A percentile compares a stretch with the other conserved stretches of the same genome.
phyloP scores from a whole-genome alignment of 345 rosid genomes.

The Salix viminalis region DNA sequence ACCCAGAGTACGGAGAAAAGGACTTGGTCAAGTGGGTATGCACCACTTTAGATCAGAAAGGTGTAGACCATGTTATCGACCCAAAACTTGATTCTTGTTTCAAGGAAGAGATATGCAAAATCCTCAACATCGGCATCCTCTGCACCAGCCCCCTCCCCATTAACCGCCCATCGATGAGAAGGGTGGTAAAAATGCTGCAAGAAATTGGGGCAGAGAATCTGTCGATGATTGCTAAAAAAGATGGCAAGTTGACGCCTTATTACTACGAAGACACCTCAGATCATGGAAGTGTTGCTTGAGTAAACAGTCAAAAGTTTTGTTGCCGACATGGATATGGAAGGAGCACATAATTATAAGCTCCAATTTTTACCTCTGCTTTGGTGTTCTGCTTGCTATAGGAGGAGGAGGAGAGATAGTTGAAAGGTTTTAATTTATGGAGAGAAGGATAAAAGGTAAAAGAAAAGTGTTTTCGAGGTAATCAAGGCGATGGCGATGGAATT shows the following conservation, averaged over 20 bases:
- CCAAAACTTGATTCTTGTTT: constrained; percentile 71
- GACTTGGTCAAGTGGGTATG: constrained; percentile 96
- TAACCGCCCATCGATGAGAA: constrained; percentile 93
- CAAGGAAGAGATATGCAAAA: constrained; percentile 78
- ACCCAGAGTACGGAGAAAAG: constrained; percentile 83
- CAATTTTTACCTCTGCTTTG: constrained; percentile 14
- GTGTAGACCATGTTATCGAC: constrained; percentile 75
- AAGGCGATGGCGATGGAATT: constrained; percentile 10
- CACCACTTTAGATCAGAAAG: constrained; percentile 68
- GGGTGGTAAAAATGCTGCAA: constrained; percentile 86
- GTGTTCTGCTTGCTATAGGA: constrained; percentile 17
- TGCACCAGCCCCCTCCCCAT: constrained; percentile 88
- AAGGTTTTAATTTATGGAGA: neutral
- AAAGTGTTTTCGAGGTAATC: neutral
- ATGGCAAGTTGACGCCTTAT: constrained; percentile 84
- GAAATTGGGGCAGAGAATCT: constrained; percentile 54
- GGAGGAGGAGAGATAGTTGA: constrained; percentile 4
- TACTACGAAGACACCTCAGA: constrained; percentile 80
- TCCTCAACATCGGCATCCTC: constrained; percentile 77
- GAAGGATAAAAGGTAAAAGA: neutral
- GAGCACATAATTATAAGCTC: constrained; percentile 1
- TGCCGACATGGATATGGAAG: constrained; percentile 2
- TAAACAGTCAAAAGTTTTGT: neutral
- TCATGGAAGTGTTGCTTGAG: constrained; percentile 76
- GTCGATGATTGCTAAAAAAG: constrained; percentile 36